Percentiles rank a stretch among this genome's conserved stretches.
These are phyloP conservation scores for Gnetum montanum DNA, from an alignment of 75 land plant species.

Conservation along the genomic window DNA sequence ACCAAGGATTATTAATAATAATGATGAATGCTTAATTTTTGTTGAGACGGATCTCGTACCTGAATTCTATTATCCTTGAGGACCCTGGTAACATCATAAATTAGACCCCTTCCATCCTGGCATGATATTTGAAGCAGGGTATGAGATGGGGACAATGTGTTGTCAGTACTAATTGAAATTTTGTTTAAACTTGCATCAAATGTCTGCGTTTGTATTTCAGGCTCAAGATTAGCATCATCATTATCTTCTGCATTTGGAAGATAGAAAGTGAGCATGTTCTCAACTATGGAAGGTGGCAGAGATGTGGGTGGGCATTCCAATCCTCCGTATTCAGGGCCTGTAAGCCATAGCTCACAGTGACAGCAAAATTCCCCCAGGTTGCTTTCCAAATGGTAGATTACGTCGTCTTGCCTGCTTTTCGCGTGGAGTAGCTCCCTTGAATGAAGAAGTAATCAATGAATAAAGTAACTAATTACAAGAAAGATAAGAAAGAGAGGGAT, in stretches of 20 bases:
- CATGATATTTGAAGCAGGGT: slow-evolving; percentile 75
- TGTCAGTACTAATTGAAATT: slow-evolving; percentile 44
- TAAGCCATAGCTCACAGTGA: slow-evolving; percentile 46
- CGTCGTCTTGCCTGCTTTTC: slow-evolving; percentile 51
- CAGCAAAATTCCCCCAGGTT: slow-evolving; percentile 39
- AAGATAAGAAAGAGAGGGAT: no score
- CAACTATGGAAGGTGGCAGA: slow-evolving; percentile 41
- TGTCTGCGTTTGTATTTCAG: neutral
- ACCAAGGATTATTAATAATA: no score
- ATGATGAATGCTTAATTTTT: neutral
- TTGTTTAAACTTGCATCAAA: slow-evolving; percentile 9
- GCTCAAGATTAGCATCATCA: neutral
- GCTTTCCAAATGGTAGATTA: slow-evolving; percentile 25
- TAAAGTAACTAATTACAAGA: no score
- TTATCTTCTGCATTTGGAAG: no score
- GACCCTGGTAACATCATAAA: slow-evolving; percentile 79
- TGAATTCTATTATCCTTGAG: slow-evolving; percentile 65
- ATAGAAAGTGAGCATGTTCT: slow-evolving; percentile 56
- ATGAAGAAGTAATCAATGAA: no score
- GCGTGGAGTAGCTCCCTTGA: slow-evolving; percentile 63
- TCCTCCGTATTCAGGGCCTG: slow-evolving; percentile 51
- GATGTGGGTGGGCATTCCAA: slow-evolving; percentile 28
- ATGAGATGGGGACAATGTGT: slow-evolving; percentile 62
- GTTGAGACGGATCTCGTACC: slow-evolving; percentile 22
- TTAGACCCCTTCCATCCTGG: slow-evolving; percentile 59